Conservation (phyloP, 2,329 filamentous ascomycete species). For the Malbranchea zuffiana region DNA sequence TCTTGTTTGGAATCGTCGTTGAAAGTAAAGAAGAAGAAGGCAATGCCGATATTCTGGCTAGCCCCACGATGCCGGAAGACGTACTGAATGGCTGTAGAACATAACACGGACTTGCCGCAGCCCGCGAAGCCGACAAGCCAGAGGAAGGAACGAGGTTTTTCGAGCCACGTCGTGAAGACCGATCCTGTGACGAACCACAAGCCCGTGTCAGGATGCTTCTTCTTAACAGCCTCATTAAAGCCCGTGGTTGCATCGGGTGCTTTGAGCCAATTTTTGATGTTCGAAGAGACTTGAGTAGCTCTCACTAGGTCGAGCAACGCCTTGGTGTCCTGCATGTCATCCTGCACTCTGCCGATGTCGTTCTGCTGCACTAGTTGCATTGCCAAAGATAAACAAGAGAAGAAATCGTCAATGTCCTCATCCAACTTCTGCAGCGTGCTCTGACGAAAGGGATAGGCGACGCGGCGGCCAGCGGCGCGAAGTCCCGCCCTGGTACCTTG, state of each 20-base stretch:
- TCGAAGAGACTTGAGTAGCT: slow-evolving; percentile 1
- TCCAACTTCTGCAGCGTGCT: slow-evolving; percentile 32
- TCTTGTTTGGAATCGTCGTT: slow-evolving; percentile 20
- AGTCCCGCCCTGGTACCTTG: slow-evolving; percentile 8
- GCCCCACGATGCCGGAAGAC: slow-evolving; percentile 12
- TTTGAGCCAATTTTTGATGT: slow-evolving; percentile 25
- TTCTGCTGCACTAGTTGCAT: slow-evolving; percentile 25
- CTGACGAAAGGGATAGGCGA: slow-evolving; percentile 22
- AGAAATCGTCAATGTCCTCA: slow-evolving; percentile 26
- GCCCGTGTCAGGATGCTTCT: slow-evolving; percentile 25
- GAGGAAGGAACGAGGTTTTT: slow-evolving; percentile 19
- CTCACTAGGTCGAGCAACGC: background rate
- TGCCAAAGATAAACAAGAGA: slow-evolving; percentile 22
- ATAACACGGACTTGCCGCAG: slow-evolving; percentile 25
- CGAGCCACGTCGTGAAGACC: slow-evolving; percentile 19
- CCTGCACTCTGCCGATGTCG: background rate
- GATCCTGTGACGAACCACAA: slow-evolving; percentile 23
- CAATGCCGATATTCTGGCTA: slow-evolving; percentile 16
- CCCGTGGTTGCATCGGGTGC: slow-evolving; percentile 29
- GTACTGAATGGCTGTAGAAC: slow-evolving; percentile 21
- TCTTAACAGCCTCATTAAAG: slow-evolving; percentile 24
- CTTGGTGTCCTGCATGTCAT: slow-evolving; percentile 1
- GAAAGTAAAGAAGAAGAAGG: slow-evolving; percentile 23
- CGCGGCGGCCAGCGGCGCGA: slow-evolving; percentile 15
- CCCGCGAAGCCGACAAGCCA: slow-evolving; percentile 25